These are phyloP conservation scores for Phytophthora gonapodyides DNA, from an alignment of 352 stramenopile species.

Conservation along the genomic window DNA sequence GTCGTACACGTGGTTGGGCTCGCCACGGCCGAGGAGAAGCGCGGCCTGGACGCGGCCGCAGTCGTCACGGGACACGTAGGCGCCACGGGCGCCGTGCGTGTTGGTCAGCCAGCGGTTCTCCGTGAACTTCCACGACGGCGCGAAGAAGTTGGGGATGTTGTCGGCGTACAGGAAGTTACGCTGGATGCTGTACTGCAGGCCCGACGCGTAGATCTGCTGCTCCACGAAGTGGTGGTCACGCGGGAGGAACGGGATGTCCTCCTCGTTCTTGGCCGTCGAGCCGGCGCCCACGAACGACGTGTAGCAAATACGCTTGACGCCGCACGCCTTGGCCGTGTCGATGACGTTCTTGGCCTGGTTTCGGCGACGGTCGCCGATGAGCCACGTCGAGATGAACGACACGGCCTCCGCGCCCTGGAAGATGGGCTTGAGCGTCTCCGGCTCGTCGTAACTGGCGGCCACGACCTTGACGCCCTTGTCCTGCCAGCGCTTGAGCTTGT, in stretches of 20 bases:
- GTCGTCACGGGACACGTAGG: slow-evolving; percentile 15
- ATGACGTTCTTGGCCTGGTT: slow-evolving; percentile 27
- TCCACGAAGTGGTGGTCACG: slow-evolving; percentile 24
- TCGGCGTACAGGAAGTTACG: slow-evolving; percentile 18
- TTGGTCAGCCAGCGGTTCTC: slow-evolving; percentile 10
- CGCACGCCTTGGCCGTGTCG: slow-evolving; percentile 5
- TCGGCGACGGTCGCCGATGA: slow-evolving; percentile 33
- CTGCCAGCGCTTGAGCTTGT: slow-evolving; percentile 23
- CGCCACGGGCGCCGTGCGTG: slow-evolving; percentile 5
- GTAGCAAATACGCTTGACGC: slow-evolving; percentile 24
- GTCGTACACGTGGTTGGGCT: slow-evolving; percentile 33
- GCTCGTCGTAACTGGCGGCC: slow-evolving; percentile 28
- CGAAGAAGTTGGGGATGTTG: slow-evolving; percentile 16
- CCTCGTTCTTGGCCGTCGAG: slow-evolving; percentile 4
- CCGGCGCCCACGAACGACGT: slow-evolving; percentile 18
- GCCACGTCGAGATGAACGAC: slow-evolving; percentile 32
- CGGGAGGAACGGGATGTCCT: slow-evolving; percentile 22
- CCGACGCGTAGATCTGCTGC: slow-evolving; percentile 16
- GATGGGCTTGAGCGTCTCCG: slow-evolving; percentile 26
- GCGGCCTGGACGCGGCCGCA: slow-evolving; percentile 27
- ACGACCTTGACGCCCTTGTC: slow-evolving; percentile 32
- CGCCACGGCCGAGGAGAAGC: slow-evolving; percentile 27
- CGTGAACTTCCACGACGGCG: slow-evolving; percentile 16
- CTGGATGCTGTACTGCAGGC: slow-evolving; percentile 21
- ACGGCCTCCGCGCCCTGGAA: slow-evolving; percentile 30